Evolutionary conservation across 1,284 basidiomycete species (phyloP).

Genomic region (Psilocybe mexicana): DNA sequence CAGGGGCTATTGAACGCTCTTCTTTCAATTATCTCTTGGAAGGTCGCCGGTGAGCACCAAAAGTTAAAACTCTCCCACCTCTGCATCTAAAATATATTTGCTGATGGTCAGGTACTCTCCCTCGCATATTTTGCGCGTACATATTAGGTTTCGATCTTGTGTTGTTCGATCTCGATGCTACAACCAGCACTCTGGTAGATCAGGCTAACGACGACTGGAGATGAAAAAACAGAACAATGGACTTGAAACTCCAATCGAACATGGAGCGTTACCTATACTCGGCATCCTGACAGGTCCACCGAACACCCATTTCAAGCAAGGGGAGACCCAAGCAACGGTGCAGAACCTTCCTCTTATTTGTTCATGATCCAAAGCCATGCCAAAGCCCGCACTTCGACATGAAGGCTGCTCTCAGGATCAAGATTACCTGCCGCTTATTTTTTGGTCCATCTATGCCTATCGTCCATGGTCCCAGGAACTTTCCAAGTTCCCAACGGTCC

Average conservation of each 20-base stretch:
- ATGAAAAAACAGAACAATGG: not conserved
- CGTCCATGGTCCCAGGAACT: not conserved
- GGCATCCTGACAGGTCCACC: slow-evolving; percentile 1
- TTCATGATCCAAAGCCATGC: not conserved
- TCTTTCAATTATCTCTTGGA: not conserved
- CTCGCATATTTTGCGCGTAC: not conserved
- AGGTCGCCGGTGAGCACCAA: not conserved
- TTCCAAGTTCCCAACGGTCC: no score
- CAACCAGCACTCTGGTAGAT: not conserved
- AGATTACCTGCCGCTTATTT: not conserved
- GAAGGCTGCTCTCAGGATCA: not conserved
- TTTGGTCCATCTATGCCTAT: not conserved
- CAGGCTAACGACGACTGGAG: not conserved
- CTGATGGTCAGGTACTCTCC: not conserved
- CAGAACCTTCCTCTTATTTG: not conserved
- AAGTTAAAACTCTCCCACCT: not conserved
- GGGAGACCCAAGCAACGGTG: not conserved
- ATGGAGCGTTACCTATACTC: slow-evolving; percentile 3
- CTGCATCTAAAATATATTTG: not conserved
- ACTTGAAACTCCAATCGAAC: not conserved
- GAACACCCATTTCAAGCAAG: not conserved
- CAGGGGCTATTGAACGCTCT: not conserved
- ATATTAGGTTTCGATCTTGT: slow-evolving; percentile 2
- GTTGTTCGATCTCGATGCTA: slow-evolving; percentile 1
- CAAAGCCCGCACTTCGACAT: not conserved